Evolutionary conservation across 116 monocot species (phyloP), one percentile per base, ranked within the genome.

Genomic region (Papilionanthe hybrid): DNA sequence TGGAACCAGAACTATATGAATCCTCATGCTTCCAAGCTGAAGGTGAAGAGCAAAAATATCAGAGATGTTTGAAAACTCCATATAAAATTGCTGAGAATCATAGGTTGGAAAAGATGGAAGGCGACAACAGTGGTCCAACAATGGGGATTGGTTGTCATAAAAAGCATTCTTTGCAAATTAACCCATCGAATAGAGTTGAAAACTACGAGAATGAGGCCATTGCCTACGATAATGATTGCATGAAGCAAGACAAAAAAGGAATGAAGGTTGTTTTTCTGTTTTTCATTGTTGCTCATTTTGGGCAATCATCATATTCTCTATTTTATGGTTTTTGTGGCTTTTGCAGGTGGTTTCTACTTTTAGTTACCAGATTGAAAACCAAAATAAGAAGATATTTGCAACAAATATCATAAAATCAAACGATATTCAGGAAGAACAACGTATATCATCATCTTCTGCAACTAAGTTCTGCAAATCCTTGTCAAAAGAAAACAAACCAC

Each of bases 401-500:
- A 68, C 53, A 72, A 73, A 82, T 43, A 37, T 22, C 32, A 15
- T 50, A 10, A 83, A 77, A 77, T 77, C 79, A 47, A 23, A 78
- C 57, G 44, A 68, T 75, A n/a, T 74, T 43, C 78, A 75, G 37
- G 77, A 67, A 81, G 48, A 55, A 50, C 65, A 78, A 8, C 86
- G 79, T 53, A 5, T 55, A 22, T 55, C 66, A 56, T 47, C 75
- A 72, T 78, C 79, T 10, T 77, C 78, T 43, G 80, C 50, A 47
- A 55, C 5, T 22, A 27, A 5, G 22, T 63, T 82, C 17, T 27
- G 69, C 10, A 44, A 49, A 42, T 44, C 29, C 20, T 42, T 68
- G 20, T 9, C 67, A 32, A 90, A 87, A 81, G 87, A 90, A 72
- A 90, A 87, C 48, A 81, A 57, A 45, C 42, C 74, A 19, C 75